Evolutionary conservation across 805 yeast species (phyloP), one percentile per base, ranked within the genome.

Genomic region (Helenozyma baotianmanensis): DNA sequence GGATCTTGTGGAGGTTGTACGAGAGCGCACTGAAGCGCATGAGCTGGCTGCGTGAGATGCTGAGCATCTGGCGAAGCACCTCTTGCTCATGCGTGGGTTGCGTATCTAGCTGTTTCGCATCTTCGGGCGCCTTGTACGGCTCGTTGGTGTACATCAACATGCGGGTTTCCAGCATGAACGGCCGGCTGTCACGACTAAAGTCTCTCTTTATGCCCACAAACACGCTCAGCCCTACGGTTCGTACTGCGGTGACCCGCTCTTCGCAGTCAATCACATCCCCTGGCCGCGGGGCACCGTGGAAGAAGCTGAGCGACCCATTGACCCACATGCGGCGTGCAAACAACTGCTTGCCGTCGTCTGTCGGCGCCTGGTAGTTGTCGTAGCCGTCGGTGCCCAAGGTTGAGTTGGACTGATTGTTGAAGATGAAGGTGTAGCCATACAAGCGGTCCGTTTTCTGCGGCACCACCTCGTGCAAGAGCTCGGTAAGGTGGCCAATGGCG

Each of bases 1-100:
- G 98, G 24, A 90, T 85, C 37, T 72, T 70, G 57, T 90, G 98
- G 3, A 94, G 69, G 53, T 90, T 90, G 60, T 79, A 80, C 1
- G 92, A 80, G 33, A 92, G 54, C 9, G 85, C 81, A 27, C 90
- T 79, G 58, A 78, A 84, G 40, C 86, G 62, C 43, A 78, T 69
- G 22, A 78, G 63, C 24, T 75, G 65, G 6, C 64, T 50, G 33
- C 60, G 57, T 5, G 19, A 6, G 19, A 17, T 8, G 7, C 7
- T 17, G 19, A 17, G 19, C n/a, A n/a, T n/a, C n/a, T n/a, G n/a
- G n/a, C n/a, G n/a, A n/a, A n/a, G n/a, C n/a, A n/a, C n/a, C n/a
- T n/a, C n/a, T n/a, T n/a, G n/a, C n/a, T n/a, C n/a, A n/a, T n/a
- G n/a, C 7, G 7, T 17, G 19, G 7, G 19, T 8, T 17, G 19